Evolutionary conservation across 257 asterid species (phyloP).

Genomic region (Fraxinus pennsylvanica): DNA sequence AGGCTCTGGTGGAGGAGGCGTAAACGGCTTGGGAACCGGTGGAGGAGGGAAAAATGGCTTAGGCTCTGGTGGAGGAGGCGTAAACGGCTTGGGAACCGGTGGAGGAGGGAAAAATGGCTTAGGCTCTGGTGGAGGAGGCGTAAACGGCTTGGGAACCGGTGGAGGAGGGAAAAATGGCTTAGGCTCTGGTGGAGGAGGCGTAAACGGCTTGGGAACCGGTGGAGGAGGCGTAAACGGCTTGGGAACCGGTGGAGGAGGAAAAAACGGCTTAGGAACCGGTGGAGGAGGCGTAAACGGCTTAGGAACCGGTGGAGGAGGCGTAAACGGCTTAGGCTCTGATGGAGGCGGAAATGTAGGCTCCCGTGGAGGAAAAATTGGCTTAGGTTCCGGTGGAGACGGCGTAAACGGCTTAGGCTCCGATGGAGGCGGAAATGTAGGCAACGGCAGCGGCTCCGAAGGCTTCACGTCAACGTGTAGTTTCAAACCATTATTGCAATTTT

Average conservation of each 20-base stretch:
- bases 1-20: background rate
- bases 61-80: background rate
- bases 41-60: background rate
- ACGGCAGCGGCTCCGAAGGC: conserved; percentile 14
- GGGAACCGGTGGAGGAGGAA: background rate
- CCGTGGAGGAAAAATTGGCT: too few species aligned
- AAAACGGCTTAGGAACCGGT: background rate
- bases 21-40: background rate
- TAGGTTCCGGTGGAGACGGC: too few species aligned
- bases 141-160: background rate
- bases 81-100: background rate
- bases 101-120: too few species aligned
- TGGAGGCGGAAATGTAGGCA: background rate
- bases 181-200: background rate
- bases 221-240: background rate
- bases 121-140: background rate
- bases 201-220: too few species aligned
- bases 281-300: background rate
- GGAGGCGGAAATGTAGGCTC: background rate
- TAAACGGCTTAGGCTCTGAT: too few species aligned
- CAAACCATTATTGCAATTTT: conserved; percentile 62
- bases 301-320: too few species aligned
- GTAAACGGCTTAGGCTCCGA: too few species aligned
- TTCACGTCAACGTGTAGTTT: conserved; percentile 56
- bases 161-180: too few species aligned